phyloP scores from a whole-genome alignment of 306 rosid genomes.

The Glycyrrhiza uralensis region DNA sequence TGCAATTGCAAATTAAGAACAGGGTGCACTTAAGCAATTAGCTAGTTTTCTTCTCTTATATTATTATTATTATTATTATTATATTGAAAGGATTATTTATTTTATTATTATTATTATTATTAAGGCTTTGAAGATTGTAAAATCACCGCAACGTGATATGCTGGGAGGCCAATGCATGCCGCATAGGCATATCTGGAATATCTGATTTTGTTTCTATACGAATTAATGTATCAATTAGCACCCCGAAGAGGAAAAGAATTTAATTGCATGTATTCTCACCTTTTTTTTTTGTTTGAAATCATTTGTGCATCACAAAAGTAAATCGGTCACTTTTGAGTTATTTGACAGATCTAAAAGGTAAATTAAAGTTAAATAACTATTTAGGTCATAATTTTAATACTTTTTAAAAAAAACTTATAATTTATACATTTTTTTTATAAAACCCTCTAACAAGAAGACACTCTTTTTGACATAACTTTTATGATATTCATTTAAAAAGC shows the following conservation, averaged over 20 bases:
- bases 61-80: too few relatives aligned
- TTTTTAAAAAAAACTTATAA: too few relatives aligned
- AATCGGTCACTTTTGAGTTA: neutral
- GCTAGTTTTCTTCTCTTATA: too few relatives aligned
- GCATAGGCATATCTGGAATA: neutral
- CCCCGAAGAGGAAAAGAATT: neutral
- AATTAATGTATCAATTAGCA: neutral
- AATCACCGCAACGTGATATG: neutral
- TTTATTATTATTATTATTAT: too few relatives aligned
- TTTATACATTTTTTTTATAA: too few relatives aligned
- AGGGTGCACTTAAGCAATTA: slow-evolving; percentile 14
- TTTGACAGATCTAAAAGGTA: too few relatives aligned
- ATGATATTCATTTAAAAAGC: neutral
- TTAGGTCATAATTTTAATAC: too few relatives aligned
- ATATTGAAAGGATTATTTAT: too few relatives aligned
- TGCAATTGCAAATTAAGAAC: neutral
- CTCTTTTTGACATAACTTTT: too few relatives aligned
- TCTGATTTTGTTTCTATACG: neutral
- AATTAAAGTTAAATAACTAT: too few relatives aligned
- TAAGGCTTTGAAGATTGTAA: neutral
- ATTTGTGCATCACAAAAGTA: neutral
- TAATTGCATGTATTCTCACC: neutral
- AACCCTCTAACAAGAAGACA: too few relatives aligned
- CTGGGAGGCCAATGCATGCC: neutral
- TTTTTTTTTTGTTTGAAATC: neutral